Evolutionary conservation across 192 early-diverging fungal genomes (phyloP).

Genomic region (Ambispora gerdemannii): DNA sequence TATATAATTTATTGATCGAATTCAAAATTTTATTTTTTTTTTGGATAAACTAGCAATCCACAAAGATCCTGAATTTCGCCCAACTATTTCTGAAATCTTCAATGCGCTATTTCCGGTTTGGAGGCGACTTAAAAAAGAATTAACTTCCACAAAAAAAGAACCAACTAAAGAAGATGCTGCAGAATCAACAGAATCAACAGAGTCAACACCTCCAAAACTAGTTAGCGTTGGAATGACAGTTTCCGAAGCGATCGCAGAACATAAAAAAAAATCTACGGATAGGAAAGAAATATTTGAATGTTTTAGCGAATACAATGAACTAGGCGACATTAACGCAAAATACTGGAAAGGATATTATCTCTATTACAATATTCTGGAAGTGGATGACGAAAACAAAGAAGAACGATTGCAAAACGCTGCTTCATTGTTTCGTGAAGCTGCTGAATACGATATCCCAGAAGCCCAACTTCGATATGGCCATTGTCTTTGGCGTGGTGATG

Average conservation of each 20-base stretch:
- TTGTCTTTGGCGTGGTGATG: conserved; percentile 8
- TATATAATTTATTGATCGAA: neutral
- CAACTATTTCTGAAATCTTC: neutral
- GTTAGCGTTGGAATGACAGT: too few relatives aligned
- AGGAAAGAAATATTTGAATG: neutral
- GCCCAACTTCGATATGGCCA: conserved; percentile 3
- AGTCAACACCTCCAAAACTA: too few relatives aligned
- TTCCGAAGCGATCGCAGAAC: neutral
- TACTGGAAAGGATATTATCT: conserved; percentile 14
- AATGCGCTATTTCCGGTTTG: neutral
- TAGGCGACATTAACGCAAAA: conserved; percentile 2
- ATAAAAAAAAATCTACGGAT: neutral
- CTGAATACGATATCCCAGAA: neutral
- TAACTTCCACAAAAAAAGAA: too few relatives aligned
- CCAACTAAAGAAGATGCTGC: too few relatives aligned
- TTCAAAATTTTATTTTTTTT: neutral
- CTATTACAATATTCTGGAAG: neutral
- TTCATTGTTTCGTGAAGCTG: neutral
- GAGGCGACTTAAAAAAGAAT: too few relatives aligned
- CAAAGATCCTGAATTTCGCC: neutral
- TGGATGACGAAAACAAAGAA: neutral
- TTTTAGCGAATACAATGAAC: neutral
- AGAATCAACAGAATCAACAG: too few relatives aligned
- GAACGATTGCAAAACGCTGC: neutral
- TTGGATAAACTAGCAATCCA: neutral